Base-by-base conservation (phyloP, 352 stramenopile genomes). In the Phytophthora syringae region DNA sequence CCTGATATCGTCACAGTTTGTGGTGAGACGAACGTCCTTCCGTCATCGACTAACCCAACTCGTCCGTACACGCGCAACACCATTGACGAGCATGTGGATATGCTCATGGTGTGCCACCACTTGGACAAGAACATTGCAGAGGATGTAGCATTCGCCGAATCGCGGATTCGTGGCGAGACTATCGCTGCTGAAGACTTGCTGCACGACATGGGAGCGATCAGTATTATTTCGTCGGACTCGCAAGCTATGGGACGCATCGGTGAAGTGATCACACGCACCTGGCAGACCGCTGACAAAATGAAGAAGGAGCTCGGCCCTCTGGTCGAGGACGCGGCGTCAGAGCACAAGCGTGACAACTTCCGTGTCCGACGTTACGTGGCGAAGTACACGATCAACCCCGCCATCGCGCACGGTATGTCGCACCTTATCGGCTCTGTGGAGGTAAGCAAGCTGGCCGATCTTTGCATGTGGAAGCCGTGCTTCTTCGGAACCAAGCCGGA, bases 101-200 rank as follows among this genome's bases (percentile, higher is more conserved):
- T 99, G 97, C 82, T 99, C 24, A 99, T 99, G 96, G 97, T 99
- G 28, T 99, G 97, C 68, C 97, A 99, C 74, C 97, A 99, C 69
- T 85, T 99, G 59, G 93, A 99, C 77, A 92, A 96, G 61, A 93
- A 88, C 59, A 98, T 99, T 61, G 88, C 92, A 0, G 97, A 99
- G 72, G 97, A 99, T 69, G 92, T 99, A 22, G 96, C 97, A 3
- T 99, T 99, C 76, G 97, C 97, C n/a, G 97, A 99, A 81, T 98
- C 89, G 20, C 87, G 97, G 34, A 99, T 99, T 73, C 90, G 97
- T 43, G 93, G 90, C 24, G 96, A 99, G 76, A 99, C 97, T 18
- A 99, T 99, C 66, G 94, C 95, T 6, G 97, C 97, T 5, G 97
- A 99, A 75, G 97, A 99, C 69, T 92, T 99, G 42, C 74, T 99